These are phyloP conservation scores for Protostelium mycophagum DNA, from an alignment of 78 protist species.

Conservation along the genomic window DNA sequence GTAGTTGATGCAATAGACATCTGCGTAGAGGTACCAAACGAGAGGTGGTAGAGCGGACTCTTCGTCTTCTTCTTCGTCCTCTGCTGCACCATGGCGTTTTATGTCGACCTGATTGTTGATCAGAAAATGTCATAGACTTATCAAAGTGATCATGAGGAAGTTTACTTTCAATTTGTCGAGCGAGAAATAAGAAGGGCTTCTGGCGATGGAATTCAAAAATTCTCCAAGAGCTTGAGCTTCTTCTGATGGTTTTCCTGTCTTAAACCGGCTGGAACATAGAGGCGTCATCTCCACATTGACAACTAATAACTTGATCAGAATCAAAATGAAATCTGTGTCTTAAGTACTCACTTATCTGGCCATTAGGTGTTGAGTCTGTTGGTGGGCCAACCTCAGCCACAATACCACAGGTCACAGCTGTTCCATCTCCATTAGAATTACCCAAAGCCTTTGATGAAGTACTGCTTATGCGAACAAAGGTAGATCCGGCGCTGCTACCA, in stretches of 20 bases:
- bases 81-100: not conserved
- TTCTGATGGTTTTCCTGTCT: slow-evolving; percentile 51
- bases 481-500: slow-evolving; percentile 34
- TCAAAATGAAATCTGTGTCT: not conserved
- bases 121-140: too few relatives aligned
- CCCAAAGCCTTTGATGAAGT: not conserved
- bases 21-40: slow-evolving; percentile 57
- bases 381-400: slow-evolving; percentile 44
- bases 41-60: not conserved
- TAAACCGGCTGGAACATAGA: slow-evolving; percentile 44
- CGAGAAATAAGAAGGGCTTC: not conserved
- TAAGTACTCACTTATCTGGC: not conserved
- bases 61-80: not conserved
- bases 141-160: too few relatives aligned
- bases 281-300: slow-evolving; percentile 64
- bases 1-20: slow-evolving; percentile 53
- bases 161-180: not conserved
- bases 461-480: slow-evolving; percentile 56
- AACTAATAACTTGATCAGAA: slow-evolving; percentile 19
- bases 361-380: not conserved
- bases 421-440: not conserved
- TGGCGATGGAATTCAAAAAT: slow-evolving; percentile 18
- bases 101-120: not conserved
- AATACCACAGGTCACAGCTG: slow-evolving; percentile 39
- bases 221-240: slow-evolving; percentile 36